Evolutionary conservation across 768 basidiomycete species (phyloP).

Genomic region (Guyanaporus albipodus): DNA sequence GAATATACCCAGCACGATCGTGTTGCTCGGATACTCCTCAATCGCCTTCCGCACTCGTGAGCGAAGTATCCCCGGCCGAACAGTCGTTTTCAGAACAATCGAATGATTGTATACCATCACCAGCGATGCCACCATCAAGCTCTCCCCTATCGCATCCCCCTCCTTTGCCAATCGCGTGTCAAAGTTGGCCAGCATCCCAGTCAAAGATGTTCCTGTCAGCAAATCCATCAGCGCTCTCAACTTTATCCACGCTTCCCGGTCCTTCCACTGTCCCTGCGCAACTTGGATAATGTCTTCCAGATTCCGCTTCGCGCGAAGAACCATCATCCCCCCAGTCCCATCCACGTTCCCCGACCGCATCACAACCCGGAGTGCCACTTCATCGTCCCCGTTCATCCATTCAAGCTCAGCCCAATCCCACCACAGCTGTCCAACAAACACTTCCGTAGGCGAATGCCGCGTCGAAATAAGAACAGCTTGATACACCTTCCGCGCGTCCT

Average conservation of each 20-base stretch:
- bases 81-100: slow-evolving; percentile 49
- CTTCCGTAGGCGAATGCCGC: slow-evolving; percentile 32
- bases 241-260: slow-evolving; percentile 62
- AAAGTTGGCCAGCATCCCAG: slow-evolving; percentile 38
- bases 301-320: slow-evolving; percentile 61
- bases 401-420: slow-evolving; percentile 86
- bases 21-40: slow-evolving; percentile 62
- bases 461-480: slow-evolving; percentile 57
- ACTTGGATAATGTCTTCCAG: slow-evolving; percentile 49
- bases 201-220: slow-evolving; percentile 42
- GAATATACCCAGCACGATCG: slow-evolving; percentile 67
- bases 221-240: slow-evolving; percentile 64
- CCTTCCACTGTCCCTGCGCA: slow-evolving; percentile 44
- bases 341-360: slow-evolving; percentile 52
- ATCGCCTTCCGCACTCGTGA: slow-evolving; percentile 54
- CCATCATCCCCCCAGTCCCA: slow-evolving; percentile 47
- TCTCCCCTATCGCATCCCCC: slow-evolving; percentile 37
- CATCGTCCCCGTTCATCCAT: slow-evolving; percentile 56
- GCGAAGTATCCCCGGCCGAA: slow-evolving; percentile 55
- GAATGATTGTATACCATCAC: slow-evolving; percentile 61
- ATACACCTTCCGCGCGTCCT: slow-evolving; percentile 78
- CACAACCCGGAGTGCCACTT: slow-evolving; percentile 50
- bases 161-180: slow-evolving; percentile 26
- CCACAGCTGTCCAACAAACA: slow-evolving; percentile 52
- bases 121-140: slow-evolving; percentile 51